These are phyloP conservation scores for Globisporangium camurandrum DNA, from an alignment of 352 stramenopile species.

Conservation along the genomic window DNA sequence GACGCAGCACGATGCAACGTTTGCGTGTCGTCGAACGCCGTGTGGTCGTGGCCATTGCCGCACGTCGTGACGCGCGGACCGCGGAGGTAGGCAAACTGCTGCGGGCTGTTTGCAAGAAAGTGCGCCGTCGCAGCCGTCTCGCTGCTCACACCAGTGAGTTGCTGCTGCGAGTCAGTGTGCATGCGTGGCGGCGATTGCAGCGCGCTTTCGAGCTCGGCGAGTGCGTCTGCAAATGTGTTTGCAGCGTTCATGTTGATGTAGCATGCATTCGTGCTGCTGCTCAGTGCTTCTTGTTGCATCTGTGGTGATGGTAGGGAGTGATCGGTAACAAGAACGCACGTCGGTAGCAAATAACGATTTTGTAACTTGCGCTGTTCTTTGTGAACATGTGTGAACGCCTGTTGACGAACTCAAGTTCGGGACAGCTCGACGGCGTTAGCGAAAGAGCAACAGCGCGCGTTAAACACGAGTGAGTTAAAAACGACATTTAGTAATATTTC, in stretches of 20 bases:
- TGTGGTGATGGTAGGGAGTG: too few species aligned
- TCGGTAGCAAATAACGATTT: too few species aligned
- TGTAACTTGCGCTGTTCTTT: too few species aligned
- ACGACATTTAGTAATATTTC: too few species aligned
- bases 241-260: background rate
- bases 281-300: too few species aligned
- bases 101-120: constrained; percentile 9
- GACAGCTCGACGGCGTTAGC: too few species aligned
- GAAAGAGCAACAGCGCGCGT: too few species aligned
- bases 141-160: constrained; percentile 11
- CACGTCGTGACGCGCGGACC: constrained; percentile 11
- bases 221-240: background rate
- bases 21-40: constrained; percentile 8
- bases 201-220: constrained; percentile 6
- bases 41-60: constrained; percentile 16
- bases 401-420: too few species aligned
- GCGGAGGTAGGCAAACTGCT: constrained; percentile 3
- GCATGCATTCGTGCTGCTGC: background rate
- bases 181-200: background rate
- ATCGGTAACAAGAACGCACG: too few species aligned
- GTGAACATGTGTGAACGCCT: too few species aligned
- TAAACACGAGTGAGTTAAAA: too few species aligned
- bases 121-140: constrained; percentile 7
- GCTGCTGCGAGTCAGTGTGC: constrained; percentile 4
- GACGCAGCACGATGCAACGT: constrained; percentile 7